Evolutionary conservation across 179 eudicot genomes (phyloP).

Genomic region (Silene coronaria): DNA sequence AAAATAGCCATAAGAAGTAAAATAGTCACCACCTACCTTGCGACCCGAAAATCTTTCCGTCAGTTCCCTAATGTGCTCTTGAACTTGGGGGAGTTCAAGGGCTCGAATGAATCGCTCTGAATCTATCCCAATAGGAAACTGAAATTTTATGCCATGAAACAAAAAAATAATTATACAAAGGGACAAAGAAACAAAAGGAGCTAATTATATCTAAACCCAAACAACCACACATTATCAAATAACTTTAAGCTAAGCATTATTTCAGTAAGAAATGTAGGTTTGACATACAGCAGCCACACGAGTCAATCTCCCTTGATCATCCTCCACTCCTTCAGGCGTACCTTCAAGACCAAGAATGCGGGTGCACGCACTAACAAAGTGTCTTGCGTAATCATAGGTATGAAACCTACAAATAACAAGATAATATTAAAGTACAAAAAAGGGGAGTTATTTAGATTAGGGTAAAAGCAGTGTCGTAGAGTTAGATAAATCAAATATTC

Average conservation of each 20-base stretch:
- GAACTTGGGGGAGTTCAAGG: constrained; percentile 65
- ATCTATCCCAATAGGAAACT: constrained; percentile 99
- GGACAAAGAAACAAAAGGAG: not conserved
- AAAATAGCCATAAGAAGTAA: not conserved
- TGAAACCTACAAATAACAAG: constrained; percentile 57
- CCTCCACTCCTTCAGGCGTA: constrained; percentile 97
- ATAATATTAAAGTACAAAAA: not conserved
- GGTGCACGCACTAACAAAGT: constrained; percentile 97
- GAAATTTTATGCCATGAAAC: constrained; percentile 25
- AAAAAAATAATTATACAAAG: not conserved
- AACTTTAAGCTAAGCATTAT: constrained; percentile 12
- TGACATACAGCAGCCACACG: constrained; percentile 94
- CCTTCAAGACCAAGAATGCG: constrained; percentile 99
- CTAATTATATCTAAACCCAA: not conserved
- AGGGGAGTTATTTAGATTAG: not conserved
- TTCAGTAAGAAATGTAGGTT: constrained; percentile 1
- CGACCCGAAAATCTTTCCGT: constrained; percentile 86
- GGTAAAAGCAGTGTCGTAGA: not conserved
- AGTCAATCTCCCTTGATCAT: constrained; percentile 88
- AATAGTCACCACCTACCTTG: constrained; percentile 46
- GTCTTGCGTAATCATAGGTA: constrained; percentile 97
- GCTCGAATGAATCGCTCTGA: constrained; percentile 86
- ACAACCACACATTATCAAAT: not conserved
- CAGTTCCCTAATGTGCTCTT: constrained; percentile 65
- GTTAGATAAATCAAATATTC: too few relatives aligned